phyloP scores from a whole-genome alignment of 805 yeast genomes.

The Starmerella gropengiesseri region DNA sequence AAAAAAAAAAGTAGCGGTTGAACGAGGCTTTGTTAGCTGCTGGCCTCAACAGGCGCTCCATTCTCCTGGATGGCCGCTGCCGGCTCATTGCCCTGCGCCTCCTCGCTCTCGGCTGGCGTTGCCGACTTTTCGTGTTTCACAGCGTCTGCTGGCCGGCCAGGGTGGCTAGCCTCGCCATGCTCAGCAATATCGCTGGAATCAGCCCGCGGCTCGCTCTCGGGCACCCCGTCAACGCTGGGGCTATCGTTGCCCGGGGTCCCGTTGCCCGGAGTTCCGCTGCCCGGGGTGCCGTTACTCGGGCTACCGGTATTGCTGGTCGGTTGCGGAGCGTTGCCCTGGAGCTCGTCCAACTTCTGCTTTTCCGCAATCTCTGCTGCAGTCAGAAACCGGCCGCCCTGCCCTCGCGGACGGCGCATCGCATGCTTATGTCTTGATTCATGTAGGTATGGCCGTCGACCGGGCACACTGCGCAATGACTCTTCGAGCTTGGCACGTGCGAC shows the following conservation, averaged over 20 bases:
- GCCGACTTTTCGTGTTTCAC: no score
- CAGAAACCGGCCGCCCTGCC: constrained; percentile 94
- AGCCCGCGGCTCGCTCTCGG: not conserved
- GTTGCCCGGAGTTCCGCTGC: not conserved
- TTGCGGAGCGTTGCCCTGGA: not conserved
- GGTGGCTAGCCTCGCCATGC: not conserved
- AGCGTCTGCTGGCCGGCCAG: not conserved
- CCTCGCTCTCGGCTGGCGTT: no score
- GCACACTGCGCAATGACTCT: constrained; percentile 72
- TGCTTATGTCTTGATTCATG: constrained; percentile 98
- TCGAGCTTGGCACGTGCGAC: constrained; percentile 88
- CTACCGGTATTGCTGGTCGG: not conserved
- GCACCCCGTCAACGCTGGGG: not conserved
- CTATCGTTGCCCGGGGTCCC: not conserved
- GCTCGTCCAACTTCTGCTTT: constrained; percentile 6
- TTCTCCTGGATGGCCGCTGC: no score
- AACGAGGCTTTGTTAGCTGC: no score
- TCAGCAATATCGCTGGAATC: not conserved
- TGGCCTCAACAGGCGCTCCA: no score
- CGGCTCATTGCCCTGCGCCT: no score
- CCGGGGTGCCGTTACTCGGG: not conserved
- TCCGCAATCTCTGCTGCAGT: constrained; percentile 80
- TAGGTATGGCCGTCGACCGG: constrained; percentile 84
- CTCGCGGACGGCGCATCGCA: constrained; percentile 98
- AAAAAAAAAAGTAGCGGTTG: no score